Evolutionary conservation across 306 rosid species (phyloP), one percentile per base, ranked within the genome.

Genomic region (Quillaja saponaria): DNA sequence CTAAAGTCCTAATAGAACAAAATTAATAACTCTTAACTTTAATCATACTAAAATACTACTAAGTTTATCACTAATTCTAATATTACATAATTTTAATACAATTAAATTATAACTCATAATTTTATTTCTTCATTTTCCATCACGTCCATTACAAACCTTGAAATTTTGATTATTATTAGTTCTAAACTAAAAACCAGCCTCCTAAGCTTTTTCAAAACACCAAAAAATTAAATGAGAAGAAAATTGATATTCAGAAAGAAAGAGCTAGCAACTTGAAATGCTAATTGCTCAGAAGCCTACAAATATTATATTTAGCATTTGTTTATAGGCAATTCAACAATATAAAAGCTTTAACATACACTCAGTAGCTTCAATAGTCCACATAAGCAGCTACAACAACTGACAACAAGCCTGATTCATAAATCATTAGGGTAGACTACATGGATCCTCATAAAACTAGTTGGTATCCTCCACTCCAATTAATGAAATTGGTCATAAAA

Each of bases 251-350:
- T 25, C 31, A 25, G 16, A 42, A 42, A 12, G 6, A n/a, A n/a
- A 42, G n/a, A 10, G n/a, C 14, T 11, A 10, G 48, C 13, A 10
- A n/a, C 20, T 59, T 35, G 37, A 60, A 45, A 59, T 21, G 7
- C 0, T 58, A 38, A 64, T 50, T 38, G 34, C 44, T 50, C 11
- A 42, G 15, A 73, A 49, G 20, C 64, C 50, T 48, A 38, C 34
- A 39, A 31, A 53, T 57, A 18, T 44, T 34, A 46, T 20, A 47
- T 39, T 37, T 31, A 21, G 17, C 44, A 5, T 13, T 10, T 49
- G 21, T 14, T 48, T 33, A 40, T 13, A 55, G 13, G 11, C 39
- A 39, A 38, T 1, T 41, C 39, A 53, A 49, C 39, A 39, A 25
- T 25, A 25, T 25, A 25, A 25, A 57, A 49, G 10, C 7, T 54